phyloP scores from a whole-genome alignment of 108 stramenopile species.

The Epipyxis sp. region DNA sequence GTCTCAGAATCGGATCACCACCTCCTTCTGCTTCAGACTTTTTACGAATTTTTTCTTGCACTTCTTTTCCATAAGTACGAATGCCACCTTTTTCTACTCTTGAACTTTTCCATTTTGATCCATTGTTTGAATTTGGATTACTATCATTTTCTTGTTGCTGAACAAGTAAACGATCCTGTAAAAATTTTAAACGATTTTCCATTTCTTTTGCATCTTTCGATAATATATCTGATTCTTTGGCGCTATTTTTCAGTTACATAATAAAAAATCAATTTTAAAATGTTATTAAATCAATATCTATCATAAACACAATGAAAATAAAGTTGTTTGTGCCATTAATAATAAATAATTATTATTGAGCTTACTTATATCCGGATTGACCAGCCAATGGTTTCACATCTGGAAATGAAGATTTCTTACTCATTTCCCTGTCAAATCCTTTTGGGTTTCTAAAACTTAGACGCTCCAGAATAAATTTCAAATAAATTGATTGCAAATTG shows the following conservation, averaged over 20 bases:
- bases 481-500: too few relatives aligned
- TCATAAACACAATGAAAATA: too few relatives aligned
- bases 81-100: constrained; percentile 21
- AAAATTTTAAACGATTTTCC: constrained; percentile 12
- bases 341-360: too few relatives aligned
- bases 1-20: too few relatives aligned
- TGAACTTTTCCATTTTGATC: constrained; percentile 26
- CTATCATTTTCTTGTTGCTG: background rate
- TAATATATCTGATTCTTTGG: background rate
- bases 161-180: background rate
- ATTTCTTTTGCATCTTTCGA: constrained; percentile 31
- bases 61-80: constrained; percentile 29
- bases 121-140: background rate
- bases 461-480: too few relatives aligned
- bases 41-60: constrained; percentile 13
- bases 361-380: too few relatives aligned
- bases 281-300: too few relatives aligned
- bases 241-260: background rate
- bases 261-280: background rate
- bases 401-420: too few relatives aligned
- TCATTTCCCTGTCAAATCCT: too few relatives aligned
- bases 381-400: too few relatives aligned
- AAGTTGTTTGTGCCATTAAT: too few relatives aligned
- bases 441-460: too few relatives aligned
- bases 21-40: background rate